Conservation (phyloP, 2,329 filamentous ascomycete genomes). For the Chalaropsis ovoidea region DNA sequence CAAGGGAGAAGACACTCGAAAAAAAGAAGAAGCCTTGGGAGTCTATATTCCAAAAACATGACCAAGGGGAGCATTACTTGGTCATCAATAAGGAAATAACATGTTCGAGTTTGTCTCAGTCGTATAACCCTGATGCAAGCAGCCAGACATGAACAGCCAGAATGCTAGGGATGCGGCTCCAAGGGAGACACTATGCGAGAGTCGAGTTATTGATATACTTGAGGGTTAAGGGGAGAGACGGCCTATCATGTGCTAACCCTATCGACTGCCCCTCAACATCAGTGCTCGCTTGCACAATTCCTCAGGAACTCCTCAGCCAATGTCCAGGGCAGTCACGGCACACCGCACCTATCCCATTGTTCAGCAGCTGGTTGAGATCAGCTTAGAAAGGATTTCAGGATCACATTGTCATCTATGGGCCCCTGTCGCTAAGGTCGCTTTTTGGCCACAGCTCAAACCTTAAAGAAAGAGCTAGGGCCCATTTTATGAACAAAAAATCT, state of each 20-base stretch:
- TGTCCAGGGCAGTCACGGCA: neutral
- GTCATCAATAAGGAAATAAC: neutral
- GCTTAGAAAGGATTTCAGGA: neutral
- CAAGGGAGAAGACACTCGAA: neutral
- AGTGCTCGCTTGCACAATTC: too few relatives aligned
- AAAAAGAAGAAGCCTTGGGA: neutral
- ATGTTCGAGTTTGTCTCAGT: neutral
- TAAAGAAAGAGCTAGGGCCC: constrained; percentile 7
- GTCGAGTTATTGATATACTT: neutral
- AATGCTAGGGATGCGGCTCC: neutral
- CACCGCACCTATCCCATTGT: neutral
- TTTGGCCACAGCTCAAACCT: constrained; percentile 3
- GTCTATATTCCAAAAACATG: neutral
- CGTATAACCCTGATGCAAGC: neutral
- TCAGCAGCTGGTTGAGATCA: neutral
- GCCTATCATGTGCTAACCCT: neutral
- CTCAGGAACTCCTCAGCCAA: neutral
- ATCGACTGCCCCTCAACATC: neutral
- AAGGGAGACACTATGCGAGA: neutral
- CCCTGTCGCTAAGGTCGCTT: constrained; percentile 1
- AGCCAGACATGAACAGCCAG: neutral
- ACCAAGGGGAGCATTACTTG: neutral
- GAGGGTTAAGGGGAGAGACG: neutral
- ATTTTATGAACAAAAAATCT: neutral
- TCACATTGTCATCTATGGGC: constrained; percentile 10